Conservation (phyloP, 2,329 filamentous ascomycete genomes). For the Fusarium transvaalense region DNA sequence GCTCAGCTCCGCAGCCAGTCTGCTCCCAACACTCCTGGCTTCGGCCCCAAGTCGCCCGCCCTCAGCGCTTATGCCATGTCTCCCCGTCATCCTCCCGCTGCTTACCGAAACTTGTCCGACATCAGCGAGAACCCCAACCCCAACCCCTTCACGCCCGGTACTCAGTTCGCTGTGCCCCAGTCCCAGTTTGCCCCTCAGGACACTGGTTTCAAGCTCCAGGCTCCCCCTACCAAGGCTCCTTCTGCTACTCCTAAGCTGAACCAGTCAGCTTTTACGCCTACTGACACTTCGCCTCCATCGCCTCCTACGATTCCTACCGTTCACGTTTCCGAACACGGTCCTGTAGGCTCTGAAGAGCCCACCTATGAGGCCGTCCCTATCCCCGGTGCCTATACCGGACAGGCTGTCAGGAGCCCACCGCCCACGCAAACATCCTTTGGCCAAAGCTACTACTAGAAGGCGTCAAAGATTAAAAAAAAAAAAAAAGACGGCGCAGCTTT, state of each 20-base stretch:
- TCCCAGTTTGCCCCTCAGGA: conserved; percentile 69
- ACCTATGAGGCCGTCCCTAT: conserved; percentile 90
- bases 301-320: conserved; percentile 54
- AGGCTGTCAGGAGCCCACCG: conserved; percentile 65
- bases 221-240: conserved; percentile 83
- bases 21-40: conserved; percentile 93
- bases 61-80: conserved; percentile 65
- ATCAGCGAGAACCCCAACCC: conserved; percentile 61
- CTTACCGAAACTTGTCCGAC: conserved; percentile 65
- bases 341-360: conserved; percentile 81
- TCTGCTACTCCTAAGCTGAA: conserved; percentile 78
- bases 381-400: conserved; percentile 81
- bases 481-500: conserved; percentile 8
- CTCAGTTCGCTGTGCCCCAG: conserved; percentile 70
- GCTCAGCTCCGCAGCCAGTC: conserved; percentile 86
- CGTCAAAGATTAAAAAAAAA: conserved; percentile 3
- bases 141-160: conserved; percentile 65
- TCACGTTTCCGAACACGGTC: conserved; percentile 72
- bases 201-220: conserved; percentile 85
- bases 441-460: conserved; percentile 46
- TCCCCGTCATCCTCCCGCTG: conserved; percentile 70
- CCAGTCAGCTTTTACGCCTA: conserved; percentile 72
- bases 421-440: conserved; percentile 61
- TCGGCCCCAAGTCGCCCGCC: conserved; percentile 75
- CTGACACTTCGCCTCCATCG: conserved; percentile 54